Conservation (phyloP, 805 yeast species). For the Kluyveromyces starmeri region DNA sequence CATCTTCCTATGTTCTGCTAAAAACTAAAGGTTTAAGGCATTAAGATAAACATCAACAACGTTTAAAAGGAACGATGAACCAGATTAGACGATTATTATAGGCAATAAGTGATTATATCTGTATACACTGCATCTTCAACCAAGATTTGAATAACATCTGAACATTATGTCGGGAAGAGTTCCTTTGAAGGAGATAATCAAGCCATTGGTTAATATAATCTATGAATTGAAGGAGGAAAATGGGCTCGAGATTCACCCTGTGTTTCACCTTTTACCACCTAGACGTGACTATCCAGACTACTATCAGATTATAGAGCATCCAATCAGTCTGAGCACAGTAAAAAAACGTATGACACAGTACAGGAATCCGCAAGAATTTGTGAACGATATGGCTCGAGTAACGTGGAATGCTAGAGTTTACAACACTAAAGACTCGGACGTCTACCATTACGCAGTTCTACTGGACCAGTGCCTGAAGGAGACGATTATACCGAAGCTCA, state of each 20-base stretch:
- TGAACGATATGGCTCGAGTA: slow-evolving; percentile 73
- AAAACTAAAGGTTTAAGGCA: too few species aligned
- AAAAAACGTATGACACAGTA: slow-evolving; percentile 54
- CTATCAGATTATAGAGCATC: slow-evolving; percentile 66
- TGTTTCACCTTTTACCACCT: slow-evolving; percentile 45
- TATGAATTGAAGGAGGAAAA: slow-evolving; percentile 21
- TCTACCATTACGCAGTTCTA: slow-evolving; percentile 57
- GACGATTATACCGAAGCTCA: slow-evolving; percentile 29
- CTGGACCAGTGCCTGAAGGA: slow-evolving; percentile 34
- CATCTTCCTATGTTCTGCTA: too few species aligned
- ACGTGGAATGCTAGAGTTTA: slow-evolving; percentile 85
- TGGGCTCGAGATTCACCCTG: slow-evolving; percentile 23
- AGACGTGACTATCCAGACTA: slow-evolving; percentile 64
- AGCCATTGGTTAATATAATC: slow-evolving; percentile 12
- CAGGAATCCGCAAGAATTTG: slow-evolving; percentile 54
- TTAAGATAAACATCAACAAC: too few species aligned
- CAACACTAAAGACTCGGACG: slow-evolving; percentile 60
- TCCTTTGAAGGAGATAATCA: slow-evolving; percentile 3
- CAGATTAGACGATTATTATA: too few species aligned
- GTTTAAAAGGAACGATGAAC: too few species aligned
- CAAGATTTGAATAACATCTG: too few species aligned
- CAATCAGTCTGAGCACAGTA: slow-evolving; percentile 73
- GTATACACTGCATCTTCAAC: too few species aligned
- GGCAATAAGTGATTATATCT: too few species aligned
- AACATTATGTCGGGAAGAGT: slow-evolving; percentile 1